phyloP scores from a whole-genome alignment of 371 early-diverging fungal species.

The Mortierella sp. region DNA sequence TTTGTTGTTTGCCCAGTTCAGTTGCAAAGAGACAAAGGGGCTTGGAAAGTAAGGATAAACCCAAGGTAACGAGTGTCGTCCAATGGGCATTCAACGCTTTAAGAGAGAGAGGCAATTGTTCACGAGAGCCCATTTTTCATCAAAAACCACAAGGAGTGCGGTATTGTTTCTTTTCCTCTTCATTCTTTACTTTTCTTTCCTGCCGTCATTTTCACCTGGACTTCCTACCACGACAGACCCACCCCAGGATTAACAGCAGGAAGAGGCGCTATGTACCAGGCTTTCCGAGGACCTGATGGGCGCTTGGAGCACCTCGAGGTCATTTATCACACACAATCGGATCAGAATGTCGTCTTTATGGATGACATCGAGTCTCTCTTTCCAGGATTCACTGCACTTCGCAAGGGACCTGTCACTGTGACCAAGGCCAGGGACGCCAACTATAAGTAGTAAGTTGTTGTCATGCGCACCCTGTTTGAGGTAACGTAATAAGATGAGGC shows the following conservation, averaged over 20 bases:
- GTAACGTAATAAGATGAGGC: not conserved
- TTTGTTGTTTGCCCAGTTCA: not conserved
- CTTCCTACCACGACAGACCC: not conserved
- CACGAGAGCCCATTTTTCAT: not conserved
- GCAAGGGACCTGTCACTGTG: not conserved
- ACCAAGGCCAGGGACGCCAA: not conserved
- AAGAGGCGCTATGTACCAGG: not conserved
- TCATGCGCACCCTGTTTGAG: not conserved
- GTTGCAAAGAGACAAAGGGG: not conserved
- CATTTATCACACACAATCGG: not conserved
- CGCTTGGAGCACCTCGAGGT: not conserved
- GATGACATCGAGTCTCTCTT: conserved; percentile 3
- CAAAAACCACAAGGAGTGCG: not conserved
- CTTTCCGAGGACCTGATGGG: not conserved
- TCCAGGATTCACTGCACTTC: not conserved
- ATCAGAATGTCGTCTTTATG: not conserved
- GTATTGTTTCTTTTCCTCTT: not conserved
- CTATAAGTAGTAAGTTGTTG: not conserved
- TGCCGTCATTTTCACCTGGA: not conserved
- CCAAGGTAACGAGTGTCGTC: not conserved
- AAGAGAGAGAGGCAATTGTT: not conserved
- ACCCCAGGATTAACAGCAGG: not conserved
- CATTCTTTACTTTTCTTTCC: not conserved
- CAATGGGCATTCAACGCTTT: not conserved
- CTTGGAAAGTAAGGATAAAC: not conserved